Evolutionary conservation across 495 filamentous ascomycete genomes (phyloP).

Genomic region (Clohesyomyces aquaticus): DNA sequence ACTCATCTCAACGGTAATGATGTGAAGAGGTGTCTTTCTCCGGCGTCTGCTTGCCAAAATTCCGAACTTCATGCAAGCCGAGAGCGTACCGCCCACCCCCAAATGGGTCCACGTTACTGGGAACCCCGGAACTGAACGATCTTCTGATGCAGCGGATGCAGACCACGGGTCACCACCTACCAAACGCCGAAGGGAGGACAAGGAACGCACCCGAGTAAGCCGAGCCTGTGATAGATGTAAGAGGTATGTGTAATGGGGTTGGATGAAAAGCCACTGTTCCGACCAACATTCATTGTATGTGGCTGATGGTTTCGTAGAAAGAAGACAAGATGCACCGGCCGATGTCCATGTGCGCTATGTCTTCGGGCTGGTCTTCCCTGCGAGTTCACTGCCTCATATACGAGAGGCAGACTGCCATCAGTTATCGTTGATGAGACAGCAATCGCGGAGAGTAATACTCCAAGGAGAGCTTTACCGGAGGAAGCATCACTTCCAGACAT

Average conservation of each 20-base stretch:
- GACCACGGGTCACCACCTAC: slow-evolving; percentile 10
- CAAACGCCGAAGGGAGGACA: slow-evolving; percentile 24
- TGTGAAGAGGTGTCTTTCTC: too few relatives aligned
- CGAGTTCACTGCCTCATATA: slow-evolving; percentile 34
- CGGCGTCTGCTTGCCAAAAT: too few relatives aligned
- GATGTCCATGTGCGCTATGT: slow-evolving; percentile 31
- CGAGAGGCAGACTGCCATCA: slow-evolving; percentile 28
- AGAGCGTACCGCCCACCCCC: neutral
- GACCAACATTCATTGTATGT: too few relatives aligned
- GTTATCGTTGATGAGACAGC: slow-evolving; percentile 27
- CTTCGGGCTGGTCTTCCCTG: slow-evolving; percentile 20
- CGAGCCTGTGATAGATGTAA: slow-evolving; percentile 32
- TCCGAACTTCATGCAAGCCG: neutral
- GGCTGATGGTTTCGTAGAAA: slow-evolving; percentile 17
- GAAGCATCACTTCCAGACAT: neutral
- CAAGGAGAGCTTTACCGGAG: slow-evolving; percentile 11
- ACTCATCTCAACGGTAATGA: too few relatives aligned
- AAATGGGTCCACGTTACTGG: slow-evolving; percentile 26
- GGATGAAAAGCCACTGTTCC: too few relatives aligned
- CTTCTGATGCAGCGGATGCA: neutral
- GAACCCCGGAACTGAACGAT: slow-evolving; percentile 2
- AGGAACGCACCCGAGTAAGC: slow-evolving; percentile 24
- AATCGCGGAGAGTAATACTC: slow-evolving; percentile 6
- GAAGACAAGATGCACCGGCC: slow-evolving; percentile 31
- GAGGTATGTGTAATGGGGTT: slow-evolving; percentile 15